These are phyloP conservation scores for Gastrolobium villosum DNA, from an alignment of 306 rosid species.

Conservation along the genomic window DNA sequence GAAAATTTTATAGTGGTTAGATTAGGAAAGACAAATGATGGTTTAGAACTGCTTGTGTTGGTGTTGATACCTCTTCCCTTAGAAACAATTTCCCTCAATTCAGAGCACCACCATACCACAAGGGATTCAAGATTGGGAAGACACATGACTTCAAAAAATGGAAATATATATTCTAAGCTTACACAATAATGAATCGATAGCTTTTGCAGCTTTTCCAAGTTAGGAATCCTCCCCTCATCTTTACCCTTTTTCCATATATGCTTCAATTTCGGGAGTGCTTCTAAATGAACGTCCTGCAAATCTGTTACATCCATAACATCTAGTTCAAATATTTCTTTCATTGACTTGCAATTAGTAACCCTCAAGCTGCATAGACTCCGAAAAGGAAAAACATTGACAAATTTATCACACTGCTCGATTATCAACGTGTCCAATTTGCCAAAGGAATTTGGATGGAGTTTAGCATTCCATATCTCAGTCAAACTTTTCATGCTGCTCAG, in stretches of 20 bases:
- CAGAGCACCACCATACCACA: neutral
- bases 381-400: slow-evolving; percentile 32
- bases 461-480: neutral
- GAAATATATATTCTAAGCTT: slow-evolving; percentile 27
- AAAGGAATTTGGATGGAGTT: neutral
- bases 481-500: neutral
- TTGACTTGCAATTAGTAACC: slow-evolving; percentile 15
- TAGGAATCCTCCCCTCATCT: slow-evolving; percentile 3
- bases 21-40: neutral
- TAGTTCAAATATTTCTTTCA: slow-evolving; percentile 27
- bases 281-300: neutral
- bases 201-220: neutral
- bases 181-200: neutral
- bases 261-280: slow-evolving; percentile 1
- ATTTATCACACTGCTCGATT: neutral
- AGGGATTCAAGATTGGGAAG: neutral
- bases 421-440: neutral
- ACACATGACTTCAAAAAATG: slow-evolving; percentile 13
- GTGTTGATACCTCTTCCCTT: no score
- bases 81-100: slow-evolving; percentile 35
- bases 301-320: neutral
- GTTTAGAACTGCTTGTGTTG: no score
- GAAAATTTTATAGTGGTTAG: neutral
- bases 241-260: slow-evolving; percentile 41
- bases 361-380: neutral